phyloP scores from a whole-genome alignment of 352 stramenopile genomes.

The Globisporangium okanoganense region DNA sequence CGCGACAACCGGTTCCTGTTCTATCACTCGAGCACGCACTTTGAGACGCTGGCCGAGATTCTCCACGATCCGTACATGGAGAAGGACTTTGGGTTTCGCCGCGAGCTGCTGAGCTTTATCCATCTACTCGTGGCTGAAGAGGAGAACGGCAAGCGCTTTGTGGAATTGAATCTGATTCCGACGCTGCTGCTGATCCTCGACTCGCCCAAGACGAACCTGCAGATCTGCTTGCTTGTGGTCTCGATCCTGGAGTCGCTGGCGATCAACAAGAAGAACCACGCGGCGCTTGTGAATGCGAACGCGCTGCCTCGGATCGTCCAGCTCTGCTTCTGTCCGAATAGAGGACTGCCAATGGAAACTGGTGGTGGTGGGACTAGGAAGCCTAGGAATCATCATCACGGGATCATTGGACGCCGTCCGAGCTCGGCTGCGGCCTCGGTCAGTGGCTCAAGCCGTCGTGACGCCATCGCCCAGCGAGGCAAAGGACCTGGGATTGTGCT shows the following conservation, averaged over 20 bases:
- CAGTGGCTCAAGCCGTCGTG: constrained; percentile 1
- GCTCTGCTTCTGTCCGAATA: constrained; percentile 36
- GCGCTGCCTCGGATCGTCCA: constrained; percentile 46
- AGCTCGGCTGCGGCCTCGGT: neutral
- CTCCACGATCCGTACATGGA: constrained; percentile 69
- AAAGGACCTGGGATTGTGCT: neutral
- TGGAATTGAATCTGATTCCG: constrained; percentile 48
- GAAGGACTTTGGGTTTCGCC: constrained; percentile 48
- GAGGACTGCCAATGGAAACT: neutral
- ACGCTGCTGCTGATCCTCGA: constrained; percentile 54
- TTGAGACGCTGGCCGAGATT: constrained; percentile 41
- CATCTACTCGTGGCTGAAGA: constrained; percentile 50
- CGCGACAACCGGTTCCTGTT: constrained; percentile 60
- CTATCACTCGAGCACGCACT: constrained; percentile 49
- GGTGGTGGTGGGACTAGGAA: neutral
- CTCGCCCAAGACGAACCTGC: constrained; percentile 25
- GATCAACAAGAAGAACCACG: constrained; percentile 45
- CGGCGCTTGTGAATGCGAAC: constrained; percentile 41
- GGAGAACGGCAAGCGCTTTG: constrained; percentile 52
- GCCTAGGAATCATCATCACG: neutral
- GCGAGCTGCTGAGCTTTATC: constrained; percentile 61
- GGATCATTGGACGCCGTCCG: constrained; percentile 1
- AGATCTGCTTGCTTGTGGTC: constrained; percentile 48
- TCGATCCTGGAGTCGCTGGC: constrained; percentile 55
- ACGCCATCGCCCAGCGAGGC: constrained; percentile 3